Percentiles rank a stretch among this genome's conserved stretches.
Evolutionary conservation across 176 grass and related monocot genomes (phyloP).

Genomic region (Thinopyrum elongatum): DNA sequence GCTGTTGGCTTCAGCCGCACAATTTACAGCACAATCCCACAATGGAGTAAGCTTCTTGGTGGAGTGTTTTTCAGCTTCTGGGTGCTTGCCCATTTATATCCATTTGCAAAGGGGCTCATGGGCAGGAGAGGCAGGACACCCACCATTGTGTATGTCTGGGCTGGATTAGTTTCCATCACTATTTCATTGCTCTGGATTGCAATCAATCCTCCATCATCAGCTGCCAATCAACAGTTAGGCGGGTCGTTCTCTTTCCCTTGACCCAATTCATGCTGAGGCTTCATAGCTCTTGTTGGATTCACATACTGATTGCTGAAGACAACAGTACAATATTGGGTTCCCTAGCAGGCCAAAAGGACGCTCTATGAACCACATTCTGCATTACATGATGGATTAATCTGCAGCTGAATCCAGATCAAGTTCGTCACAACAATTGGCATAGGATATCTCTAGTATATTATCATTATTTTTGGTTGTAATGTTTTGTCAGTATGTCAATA

Average conservation of each 20-base stretch:
- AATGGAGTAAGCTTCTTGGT: slow-evolving; percentile 98
- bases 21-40: slow-evolving; percentile 88
- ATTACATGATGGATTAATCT: slow-evolving; percentile 14
- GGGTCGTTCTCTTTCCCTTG: slow-evolving; percentile 89
- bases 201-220: slow-evolving; percentile 74
- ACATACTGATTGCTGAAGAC: neutral
- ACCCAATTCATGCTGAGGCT: slow-evolving; percentile 33
- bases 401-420: slow-evolving; percentile 22
- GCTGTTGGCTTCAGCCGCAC: slow-evolving; percentile 89
- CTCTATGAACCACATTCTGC: slow-evolving; percentile 14
- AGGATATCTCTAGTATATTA: slow-evolving; percentile 35
- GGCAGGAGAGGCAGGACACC: slow-evolving; percentile 94
- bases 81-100: slow-evolving; percentile 96
- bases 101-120: slow-evolving; percentile 97
- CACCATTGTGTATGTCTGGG: slow-evolving; percentile 93
- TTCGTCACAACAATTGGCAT: slow-evolving; percentile 21
- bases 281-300: slow-evolving; percentile 24
- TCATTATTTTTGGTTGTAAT: slow-evolving; percentile 41
- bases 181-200: slow-evolving; percentile 90
- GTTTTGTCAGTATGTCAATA: slow-evolving; percentile 38
- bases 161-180: slow-evolving; percentile 84
- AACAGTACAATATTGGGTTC: slow-evolving; percentile 13
- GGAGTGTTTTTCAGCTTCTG: slow-evolving; percentile 98
- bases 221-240: slow-evolving; percentile 68
- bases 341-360: slow-evolving; percentile 23